Conservation (phyloP, 129 eudicot genomes). For the Oenanthe sinensis region DNA sequence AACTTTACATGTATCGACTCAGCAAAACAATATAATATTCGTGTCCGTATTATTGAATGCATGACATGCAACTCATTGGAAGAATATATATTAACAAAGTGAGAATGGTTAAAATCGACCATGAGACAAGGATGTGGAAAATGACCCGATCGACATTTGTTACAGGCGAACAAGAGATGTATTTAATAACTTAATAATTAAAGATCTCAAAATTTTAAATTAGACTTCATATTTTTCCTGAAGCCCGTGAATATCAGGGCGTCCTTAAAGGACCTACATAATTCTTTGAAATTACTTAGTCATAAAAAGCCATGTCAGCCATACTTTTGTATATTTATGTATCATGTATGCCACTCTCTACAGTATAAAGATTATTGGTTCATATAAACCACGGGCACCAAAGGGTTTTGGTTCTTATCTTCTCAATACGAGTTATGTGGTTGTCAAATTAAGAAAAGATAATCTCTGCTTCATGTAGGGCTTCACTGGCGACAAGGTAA, state of each 20-base stretch:
- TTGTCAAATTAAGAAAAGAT: not conserved
- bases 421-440: not conserved
- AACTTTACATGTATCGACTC: not conserved
- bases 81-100: not conserved
- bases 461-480: not conserved
- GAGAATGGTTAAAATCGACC: not conserved
- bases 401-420: not conserved
- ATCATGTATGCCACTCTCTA: not conserved
- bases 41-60: not conserved
- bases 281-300: not conserved
- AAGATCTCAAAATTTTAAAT: no score
- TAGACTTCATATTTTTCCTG: no score
- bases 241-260: no score
- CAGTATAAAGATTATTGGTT: not conserved
- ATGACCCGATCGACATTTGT: no score
- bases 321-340: not conserved
- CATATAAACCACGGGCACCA: not conserved
- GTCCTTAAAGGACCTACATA: no score
- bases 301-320: not conserved
- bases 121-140: not conserved
- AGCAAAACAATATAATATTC: not conserved
- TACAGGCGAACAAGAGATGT: no score
- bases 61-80: not conserved
- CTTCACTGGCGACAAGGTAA: not conserved
- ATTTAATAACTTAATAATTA: no score